Evolutionary conservation across 345 rosid genomes (phyloP), one percentile per base, ranked within the genome.

Genomic region (Acer yangbiense): DNA sequence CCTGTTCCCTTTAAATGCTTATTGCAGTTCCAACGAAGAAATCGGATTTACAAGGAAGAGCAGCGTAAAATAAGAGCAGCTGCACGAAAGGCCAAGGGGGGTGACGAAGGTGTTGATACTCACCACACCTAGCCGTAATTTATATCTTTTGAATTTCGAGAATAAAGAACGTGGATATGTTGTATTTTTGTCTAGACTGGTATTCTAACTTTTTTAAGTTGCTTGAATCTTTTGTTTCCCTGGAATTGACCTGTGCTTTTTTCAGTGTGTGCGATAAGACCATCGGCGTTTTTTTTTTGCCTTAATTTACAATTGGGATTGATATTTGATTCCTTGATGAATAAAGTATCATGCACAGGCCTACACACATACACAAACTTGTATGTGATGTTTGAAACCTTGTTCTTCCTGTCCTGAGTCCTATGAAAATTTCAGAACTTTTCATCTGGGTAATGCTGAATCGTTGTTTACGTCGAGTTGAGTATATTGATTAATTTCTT

Each of bases 41-140:
- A 96, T 77, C 88, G 97, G 57, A 89, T 96, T 69, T 96, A 96
- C 85, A 96, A 96, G 85, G 99, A 96, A 86, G 99, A 96, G 85
- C 95, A 96, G 84, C 98, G 98, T 29, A 91, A 92, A 77, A 79
- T 94, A 77, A 84, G 98, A 69, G 95, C 99, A n/a, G 97, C 95
- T 48, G 82, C 90, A 0, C 88, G 86, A 65, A 91, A 91, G 77
- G 85, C 29, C 69, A 89, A 86, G 72, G 88, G 85, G 0, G 91
- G 77, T 2, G 93, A 74, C 39, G 92, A 84, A 52, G 90, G 78
- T 13, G 69, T 76, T 82, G 82, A 70, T 57, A 52, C 71, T 35
- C 88, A 83, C 82, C 97, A 90, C 20, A 72, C 78, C n/a, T 80
- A 75, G 84, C 72, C 50, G 29, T 70, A 12, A 48, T 23, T 71